phyloP scores from a whole-genome alignment of 2,329 filamentous ascomycete genomes.

The Verticillium zaregamsianum region DNA sequence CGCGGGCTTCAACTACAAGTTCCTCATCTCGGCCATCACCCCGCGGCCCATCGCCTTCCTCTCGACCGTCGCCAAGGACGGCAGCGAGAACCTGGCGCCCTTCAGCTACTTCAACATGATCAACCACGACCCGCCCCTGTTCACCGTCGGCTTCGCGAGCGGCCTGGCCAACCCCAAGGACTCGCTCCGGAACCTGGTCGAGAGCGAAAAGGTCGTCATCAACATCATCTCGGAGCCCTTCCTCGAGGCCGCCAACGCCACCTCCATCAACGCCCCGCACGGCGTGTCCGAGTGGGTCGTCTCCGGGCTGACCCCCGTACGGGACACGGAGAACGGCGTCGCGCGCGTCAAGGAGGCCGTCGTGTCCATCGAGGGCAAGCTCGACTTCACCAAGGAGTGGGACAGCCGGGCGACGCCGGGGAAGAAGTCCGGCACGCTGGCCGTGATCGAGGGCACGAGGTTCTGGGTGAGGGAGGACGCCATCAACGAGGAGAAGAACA shows the following conservation, averaged over 20 bases:
- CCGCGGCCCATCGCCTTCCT: conserved; percentile 75
- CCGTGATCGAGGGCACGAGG: conserved; percentile 74
- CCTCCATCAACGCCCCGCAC: conserved; percentile 71
- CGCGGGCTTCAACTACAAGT: conserved; percentile 78
- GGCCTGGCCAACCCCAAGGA: conserved; percentile 63
- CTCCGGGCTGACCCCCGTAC: conserved; percentile 66
- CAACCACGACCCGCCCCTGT: conserved; percentile 81
- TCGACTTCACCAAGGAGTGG: conserved; percentile 73
- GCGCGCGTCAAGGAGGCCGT: conserved; percentile 78
- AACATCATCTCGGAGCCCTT: conserved; percentile 85
- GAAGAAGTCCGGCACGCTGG: conserved; percentile 70
- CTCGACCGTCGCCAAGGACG: conserved; percentile 54
- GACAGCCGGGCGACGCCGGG: conserved; percentile 67
- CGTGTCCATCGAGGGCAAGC: conserved; percentile 75
- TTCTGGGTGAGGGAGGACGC: conserved; percentile 93
- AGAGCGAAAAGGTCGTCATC: conserved; percentile 72
- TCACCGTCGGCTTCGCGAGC: conserved; percentile 55
- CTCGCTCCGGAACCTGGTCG: conserved; percentile 68
- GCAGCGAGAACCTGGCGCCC: conserved; percentile 70
- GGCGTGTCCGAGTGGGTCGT: conserved; percentile 62
- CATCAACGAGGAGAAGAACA: conserved; percentile 68
- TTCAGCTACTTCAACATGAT: conserved; percentile 85
- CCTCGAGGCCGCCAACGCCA: conserved; percentile 83
- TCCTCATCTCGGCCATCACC: conserved; percentile 77
- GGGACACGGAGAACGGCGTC: conserved; percentile 60